phyloP scores from a whole-genome alignment of 164 flowering plant species.

The Stephania japonica region DNA sequence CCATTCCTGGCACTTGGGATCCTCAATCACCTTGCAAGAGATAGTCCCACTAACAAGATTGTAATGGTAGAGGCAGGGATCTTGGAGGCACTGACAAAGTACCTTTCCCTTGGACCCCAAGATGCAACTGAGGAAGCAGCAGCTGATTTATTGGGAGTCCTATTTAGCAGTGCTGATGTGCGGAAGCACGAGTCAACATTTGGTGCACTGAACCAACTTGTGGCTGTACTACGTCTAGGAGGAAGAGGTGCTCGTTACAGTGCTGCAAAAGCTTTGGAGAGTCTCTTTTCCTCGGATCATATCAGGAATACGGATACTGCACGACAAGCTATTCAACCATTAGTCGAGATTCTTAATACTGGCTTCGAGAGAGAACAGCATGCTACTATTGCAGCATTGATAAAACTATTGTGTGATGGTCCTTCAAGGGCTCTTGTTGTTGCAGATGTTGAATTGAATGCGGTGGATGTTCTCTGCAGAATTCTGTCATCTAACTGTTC shows the following conservation, averaged over 20 bases:
- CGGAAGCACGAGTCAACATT: conserved; percentile 85
- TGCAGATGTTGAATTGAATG: conserved; percentile 90
- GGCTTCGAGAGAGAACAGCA: conserved; percentile 87
- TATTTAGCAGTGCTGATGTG: conserved; percentile 82
- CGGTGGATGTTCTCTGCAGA: conserved; percentile 53
- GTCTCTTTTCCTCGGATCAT: conserved; percentile 85
- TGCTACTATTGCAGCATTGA: conserved; percentile 20
- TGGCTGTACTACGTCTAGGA: conserved; percentile 91
- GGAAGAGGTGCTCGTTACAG: conserved; percentile 90
- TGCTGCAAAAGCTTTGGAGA: conserved; percentile 94
- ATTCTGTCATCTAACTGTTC: conserved; percentile 78
- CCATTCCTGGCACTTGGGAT: conserved; percentile 88
- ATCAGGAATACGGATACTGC: conserved; percentile 83
- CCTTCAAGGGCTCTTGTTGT: conserved; percentile 87
- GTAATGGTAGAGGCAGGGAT: conserved; percentile 97
- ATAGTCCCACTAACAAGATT: conserved; percentile 69
- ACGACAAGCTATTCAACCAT: conserved; percentile 89
- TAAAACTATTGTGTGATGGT: conserved; percentile 52
- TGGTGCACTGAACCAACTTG: conserved; percentile 90
- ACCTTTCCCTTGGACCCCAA: conserved; percentile 94
- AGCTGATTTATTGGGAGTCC: conserved; percentile 77
- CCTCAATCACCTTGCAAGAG: conserved; percentile 86
- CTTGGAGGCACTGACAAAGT: conserved; percentile 83
- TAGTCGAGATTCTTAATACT: conserved; percentile 92
- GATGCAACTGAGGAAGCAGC: conserved; percentile 99